Evolutionary conservation across 192 early-diverging fungal genomes (phyloP).

Genomic region (Pilaira anomala): DNA sequence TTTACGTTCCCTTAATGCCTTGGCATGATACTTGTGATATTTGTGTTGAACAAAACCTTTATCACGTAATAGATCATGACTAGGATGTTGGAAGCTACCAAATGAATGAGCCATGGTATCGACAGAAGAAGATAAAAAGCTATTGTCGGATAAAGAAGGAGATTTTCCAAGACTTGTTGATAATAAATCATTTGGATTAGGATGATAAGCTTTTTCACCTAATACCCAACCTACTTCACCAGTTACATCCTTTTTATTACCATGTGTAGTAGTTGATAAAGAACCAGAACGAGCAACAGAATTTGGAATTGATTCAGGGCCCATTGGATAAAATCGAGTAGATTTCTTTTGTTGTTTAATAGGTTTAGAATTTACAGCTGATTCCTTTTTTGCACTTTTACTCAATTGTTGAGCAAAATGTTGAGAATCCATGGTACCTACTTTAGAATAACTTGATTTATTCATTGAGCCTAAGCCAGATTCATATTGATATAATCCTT

Average conservation of each 20-base stretch:
- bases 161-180: slow-evolving; percentile 44
- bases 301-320: slow-evolving; percentile 32
- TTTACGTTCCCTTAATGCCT: slow-evolving; percentile 93
- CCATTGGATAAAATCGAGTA: slow-evolving; percentile 55
- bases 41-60: slow-evolving; percentile 97
- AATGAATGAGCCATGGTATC: slow-evolving; percentile 57
- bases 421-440: slow-evolving; percentile 56
- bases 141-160: slow-evolving; percentile 20
- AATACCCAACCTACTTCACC: slow-evolving; percentile 76
- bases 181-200: slow-evolving; percentile 47
- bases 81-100: slow-evolving; percentile 77
- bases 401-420: slow-evolving; percentile 53
- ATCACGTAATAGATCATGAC: slow-evolving; percentile 89
- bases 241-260: slow-evolving; percentile 42
- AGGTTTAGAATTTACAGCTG: slow-evolving; percentile 5
- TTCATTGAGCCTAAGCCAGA: slow-evolving; percentile 43
- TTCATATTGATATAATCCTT: slow-evolving; percentile 90
- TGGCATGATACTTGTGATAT: slow-evolving; percentile 91
- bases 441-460: slow-evolving; percentile 48
- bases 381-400: slow-evolving; percentile 28
- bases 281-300: slow-evolving; percentile 13
- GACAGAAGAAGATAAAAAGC: slow-evolving; percentile 34
- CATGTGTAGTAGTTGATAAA: slow-evolving; percentile 7
- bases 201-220: slow-evolving; percentile 66
- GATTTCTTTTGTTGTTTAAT: slow-evolving; percentile 16